Evolutionary conservation across 2,329 filamentous ascomycete genomes (phyloP).

Genomic region (Thelonectria olida): DNA sequence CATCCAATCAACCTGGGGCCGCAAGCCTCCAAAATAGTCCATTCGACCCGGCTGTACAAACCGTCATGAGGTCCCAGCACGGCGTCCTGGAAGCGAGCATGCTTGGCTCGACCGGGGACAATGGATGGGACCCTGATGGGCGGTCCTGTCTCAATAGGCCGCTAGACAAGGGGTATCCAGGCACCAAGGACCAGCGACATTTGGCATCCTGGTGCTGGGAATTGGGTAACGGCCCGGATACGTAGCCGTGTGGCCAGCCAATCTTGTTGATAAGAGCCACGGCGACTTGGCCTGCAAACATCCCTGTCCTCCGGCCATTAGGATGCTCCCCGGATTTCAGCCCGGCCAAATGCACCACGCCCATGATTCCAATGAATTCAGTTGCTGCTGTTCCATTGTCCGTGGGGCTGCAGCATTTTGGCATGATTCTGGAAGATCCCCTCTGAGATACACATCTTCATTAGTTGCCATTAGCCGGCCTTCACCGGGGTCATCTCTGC

Average conservation of each 20-base stretch:
- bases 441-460: constrained; percentile 31
- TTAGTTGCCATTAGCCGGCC: constrained; percentile 27
- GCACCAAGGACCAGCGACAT: constrained; percentile 28
- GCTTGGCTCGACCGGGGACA: constrained; percentile 35
- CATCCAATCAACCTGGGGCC: constrained; percentile 29
- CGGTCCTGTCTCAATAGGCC: constrained; percentile 23
- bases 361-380: constrained; percentile 31
- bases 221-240: constrained; percentile 47
- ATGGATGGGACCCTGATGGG: constrained; percentile 39
- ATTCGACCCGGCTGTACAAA: constrained; percentile 26
- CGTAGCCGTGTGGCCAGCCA: constrained; percentile 46
- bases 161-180: constrained; percentile 23
- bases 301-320: constrained; percentile 40
- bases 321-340: constrained; percentile 47
- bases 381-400: constrained; percentile 20
- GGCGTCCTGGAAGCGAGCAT: constrained; percentile 37
- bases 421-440: constrained; percentile 46
- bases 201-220: constrained; percentile 35
- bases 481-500: constrained; percentile 26
- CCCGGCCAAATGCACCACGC: constrained; percentile 32
- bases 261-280: constrained; percentile 40
- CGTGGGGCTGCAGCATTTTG: constrained; percentile 35
- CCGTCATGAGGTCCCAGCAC: constrained; percentile 39
- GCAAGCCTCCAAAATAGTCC: constrained; percentile 26
- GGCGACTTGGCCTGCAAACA: constrained; percentile 39